A percentile compares a stretch with the other conserved stretches of the same genome.
phyloP scores from a whole-genome alignment of 441 rosid species.

The Populus hybrid region DNA sequence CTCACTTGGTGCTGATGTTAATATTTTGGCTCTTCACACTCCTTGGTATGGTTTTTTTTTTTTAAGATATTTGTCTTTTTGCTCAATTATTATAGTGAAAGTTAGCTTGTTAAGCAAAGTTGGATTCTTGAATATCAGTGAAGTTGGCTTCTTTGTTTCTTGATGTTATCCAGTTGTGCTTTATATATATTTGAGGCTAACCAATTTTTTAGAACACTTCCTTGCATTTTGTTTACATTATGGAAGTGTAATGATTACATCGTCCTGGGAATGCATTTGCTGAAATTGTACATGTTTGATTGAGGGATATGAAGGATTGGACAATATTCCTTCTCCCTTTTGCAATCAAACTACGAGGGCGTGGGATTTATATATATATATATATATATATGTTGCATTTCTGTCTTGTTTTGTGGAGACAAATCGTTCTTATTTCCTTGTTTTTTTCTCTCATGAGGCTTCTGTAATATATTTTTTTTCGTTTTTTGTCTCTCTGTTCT shows the following conservation, averaged over 20 bases:
- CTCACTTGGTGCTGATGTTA: slow-evolving; percentile 48
- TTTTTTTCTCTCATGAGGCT: background rate
- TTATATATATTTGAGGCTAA: background rate
- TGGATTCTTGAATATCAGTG: background rate
- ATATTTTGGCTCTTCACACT: slow-evolving; percentile 72
- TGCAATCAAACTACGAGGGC: background rate
- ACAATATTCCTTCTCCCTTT: background rate
- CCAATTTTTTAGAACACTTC: background rate
- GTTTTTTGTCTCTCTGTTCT: slow-evolving; percentile 5
- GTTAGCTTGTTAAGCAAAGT: background rate
- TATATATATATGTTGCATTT: background rate
- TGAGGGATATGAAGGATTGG: background rate
- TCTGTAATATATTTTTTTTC: background rate
- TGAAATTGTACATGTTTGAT: background rate
- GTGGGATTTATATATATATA: too few species aligned
- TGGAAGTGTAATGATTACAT: background rate
- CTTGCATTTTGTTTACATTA: background rate
- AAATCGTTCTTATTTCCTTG: background rate
- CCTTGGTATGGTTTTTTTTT: slow-evolving; percentile 53
- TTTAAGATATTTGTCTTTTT: background rate
- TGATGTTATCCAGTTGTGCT: background rate
- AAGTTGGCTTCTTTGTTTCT: background rate
- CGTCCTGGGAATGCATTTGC: background rate
- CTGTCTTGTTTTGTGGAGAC: background rate
- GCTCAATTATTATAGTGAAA: background rate